These are phyloP conservation scores for Oryza nivara DNA, from an alignment of 176 grass and related monocot species.

Conservation along the genomic window DNA sequence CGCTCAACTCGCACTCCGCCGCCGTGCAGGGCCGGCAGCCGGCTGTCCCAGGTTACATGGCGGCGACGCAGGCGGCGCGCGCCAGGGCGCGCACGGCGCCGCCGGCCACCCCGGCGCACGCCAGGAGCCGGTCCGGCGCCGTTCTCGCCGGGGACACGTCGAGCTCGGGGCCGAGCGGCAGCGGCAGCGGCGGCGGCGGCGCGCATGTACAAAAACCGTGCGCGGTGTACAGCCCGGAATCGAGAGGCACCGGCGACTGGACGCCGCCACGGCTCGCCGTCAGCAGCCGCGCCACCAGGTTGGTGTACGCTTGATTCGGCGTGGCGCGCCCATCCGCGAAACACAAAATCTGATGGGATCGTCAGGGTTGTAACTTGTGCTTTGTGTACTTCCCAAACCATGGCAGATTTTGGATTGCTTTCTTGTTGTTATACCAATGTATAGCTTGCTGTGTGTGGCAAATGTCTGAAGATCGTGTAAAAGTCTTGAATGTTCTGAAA, in stretches of 20 bases:
- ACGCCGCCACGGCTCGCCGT: constrained; percentile 36
- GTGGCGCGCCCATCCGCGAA: background rate
- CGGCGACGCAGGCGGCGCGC: constrained; percentile 68
- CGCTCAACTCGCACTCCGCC: constrained; percentile 5
- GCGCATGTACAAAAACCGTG: background rate
- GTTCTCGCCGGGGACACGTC: constrained; percentile 40
- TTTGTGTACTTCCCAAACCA: background rate
- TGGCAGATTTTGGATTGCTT: background rate
- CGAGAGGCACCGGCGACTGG: constrained; percentile 45
- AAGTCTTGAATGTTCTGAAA: background rate
- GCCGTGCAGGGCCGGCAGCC: constrained; percentile 12
- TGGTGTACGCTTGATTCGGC: constrained; percentile 44
- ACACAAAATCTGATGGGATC: background rate
- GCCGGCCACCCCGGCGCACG: constrained; percentile 19
- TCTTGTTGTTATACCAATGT: constrained; percentile 19
- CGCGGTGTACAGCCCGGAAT: constrained; percentile 55
- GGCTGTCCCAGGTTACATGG: constrained; percentile 72
- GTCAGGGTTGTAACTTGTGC: background rate
- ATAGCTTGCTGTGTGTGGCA: constrained; percentile 8
- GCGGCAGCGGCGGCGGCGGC: background rate
- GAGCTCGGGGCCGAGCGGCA: constrained; percentile 56
- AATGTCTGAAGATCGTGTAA: constrained; percentile 20
- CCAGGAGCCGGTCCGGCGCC: constrained; percentile 21
- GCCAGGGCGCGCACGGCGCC: constrained; percentile 57
- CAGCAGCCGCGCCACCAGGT: constrained; percentile 21